Conservation (phyloP, 371 early-diverging fungal genomes). For the Actinomucor elegans region DNA sequence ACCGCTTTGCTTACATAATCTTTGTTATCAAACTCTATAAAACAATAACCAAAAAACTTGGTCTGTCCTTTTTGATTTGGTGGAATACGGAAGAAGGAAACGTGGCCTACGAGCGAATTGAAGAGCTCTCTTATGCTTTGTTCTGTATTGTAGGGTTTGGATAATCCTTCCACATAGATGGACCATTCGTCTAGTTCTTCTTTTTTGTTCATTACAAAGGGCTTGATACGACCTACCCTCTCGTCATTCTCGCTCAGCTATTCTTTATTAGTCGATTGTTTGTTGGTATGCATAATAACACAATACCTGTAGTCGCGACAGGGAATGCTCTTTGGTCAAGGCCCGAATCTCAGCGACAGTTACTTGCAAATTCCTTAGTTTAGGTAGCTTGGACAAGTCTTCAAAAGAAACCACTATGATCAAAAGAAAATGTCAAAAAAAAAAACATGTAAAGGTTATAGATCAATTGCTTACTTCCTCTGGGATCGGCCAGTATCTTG, state of each 20-base stretch:
- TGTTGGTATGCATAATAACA: not conserved
- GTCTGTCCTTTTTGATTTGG: slow-evolving; percentile 7
- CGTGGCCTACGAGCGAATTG: slow-evolving; percentile 25
- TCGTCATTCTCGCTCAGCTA: not conserved
- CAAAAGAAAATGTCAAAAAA: not conserved
- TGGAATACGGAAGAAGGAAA: slow-evolving; percentile 38
- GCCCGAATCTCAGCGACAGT: slow-evolving; percentile 28
- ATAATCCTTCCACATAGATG: slow-evolving; percentile 42
- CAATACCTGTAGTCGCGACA: slow-evolving; percentile 19
- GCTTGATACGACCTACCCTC: slow-evolving; percentile 36
- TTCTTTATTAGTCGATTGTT: too few species aligned
- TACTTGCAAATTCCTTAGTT: slow-evolving; percentile 22
- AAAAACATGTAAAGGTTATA: not conserved
- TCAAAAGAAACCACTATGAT: slow-evolving; percentile 27
- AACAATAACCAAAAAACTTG: slow-evolving; percentile 37
- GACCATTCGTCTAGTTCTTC: slow-evolving; percentile 41
- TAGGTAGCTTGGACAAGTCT: slow-evolving; percentile 12
- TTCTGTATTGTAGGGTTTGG: slow-evolving; percentile 22
- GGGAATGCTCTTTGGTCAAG: slow-evolving; percentile 11
- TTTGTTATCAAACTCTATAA: slow-evolving; percentile 42
- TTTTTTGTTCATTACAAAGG: slow-evolving; percentile 25
- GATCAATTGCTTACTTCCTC: slow-evolving; percentile 37
- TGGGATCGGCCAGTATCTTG: slow-evolving; percentile 22
- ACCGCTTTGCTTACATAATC: slow-evolving; percentile 31
- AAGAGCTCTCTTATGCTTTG: slow-evolving; percentile 28